Conservation (phyloP, 2,329 filamentous ascomycete genomes). For the Calonectria ilicicola region DNA sequence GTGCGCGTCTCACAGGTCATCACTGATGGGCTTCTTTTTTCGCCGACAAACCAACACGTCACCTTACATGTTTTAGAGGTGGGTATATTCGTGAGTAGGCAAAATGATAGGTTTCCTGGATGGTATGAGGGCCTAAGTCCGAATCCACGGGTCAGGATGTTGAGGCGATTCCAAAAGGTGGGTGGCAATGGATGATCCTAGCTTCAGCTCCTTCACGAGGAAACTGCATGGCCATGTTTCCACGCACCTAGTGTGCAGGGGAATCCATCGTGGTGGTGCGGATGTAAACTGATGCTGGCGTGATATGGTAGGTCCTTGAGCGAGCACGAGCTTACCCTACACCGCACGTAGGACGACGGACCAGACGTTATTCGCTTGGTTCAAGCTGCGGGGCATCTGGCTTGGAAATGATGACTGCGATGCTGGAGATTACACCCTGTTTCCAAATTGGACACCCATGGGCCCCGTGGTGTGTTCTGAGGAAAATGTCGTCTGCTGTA, state of each 20-base stretch:
- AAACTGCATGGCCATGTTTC: constrained; percentile 10
- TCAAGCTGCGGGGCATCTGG: neutral
- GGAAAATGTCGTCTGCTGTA: constrained; percentile 5
- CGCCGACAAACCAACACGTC: constrained; percentile 21
- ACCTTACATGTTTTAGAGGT: constrained; percentile 18
- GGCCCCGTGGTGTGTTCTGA: constrained; percentile 17
- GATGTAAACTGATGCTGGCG: constrained; percentile 15
- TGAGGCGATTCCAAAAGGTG: neutral
- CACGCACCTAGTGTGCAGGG: constrained; percentile 1
- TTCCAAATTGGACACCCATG: neutral
- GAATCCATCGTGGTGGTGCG: constrained; percentile 7
- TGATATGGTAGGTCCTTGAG: constrained; percentile 3
- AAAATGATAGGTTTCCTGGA: neutral
- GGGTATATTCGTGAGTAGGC: constrained; percentile 6
- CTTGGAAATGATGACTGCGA: neutral
- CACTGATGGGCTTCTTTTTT: neutral
- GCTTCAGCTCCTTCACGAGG: neutral
- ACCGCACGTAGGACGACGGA: neutral
- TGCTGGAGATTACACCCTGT: neutral
- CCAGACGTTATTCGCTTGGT: neutral
- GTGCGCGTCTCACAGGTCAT: neutral
- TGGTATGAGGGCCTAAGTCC: neutral
- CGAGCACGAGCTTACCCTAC: constrained; percentile 14
- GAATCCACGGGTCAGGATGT: neutral
- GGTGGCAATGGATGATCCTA: neutral